These are phyloP conservation scores for Xylaria longipes DNA, from an alignment of 495 filamentous ascomycete species.

Conservation along the genomic window DNA sequence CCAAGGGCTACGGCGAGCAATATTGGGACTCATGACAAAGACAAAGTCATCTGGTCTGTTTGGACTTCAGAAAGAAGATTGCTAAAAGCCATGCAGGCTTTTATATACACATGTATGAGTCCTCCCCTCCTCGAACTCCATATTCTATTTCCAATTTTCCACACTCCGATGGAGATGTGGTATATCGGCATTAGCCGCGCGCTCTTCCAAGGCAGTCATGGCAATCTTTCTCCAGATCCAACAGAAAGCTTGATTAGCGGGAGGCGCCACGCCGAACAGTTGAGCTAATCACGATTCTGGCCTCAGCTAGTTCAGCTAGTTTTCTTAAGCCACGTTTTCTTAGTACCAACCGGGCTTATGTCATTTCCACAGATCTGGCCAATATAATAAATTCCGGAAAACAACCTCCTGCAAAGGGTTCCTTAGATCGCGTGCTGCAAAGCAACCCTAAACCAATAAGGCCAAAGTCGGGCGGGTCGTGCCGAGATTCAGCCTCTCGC, in stretches of 20 bases:
- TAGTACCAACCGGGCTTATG: background rate
- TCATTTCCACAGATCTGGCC: background rate
- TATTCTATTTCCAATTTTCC: background rate
- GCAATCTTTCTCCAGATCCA: slow-evolving; percentile 21
- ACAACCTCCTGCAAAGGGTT: background rate
- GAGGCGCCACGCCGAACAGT: slow-evolving; percentile 8
- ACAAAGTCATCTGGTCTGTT: background rate
- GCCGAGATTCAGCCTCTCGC: background rate
- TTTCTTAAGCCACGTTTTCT: background rate
- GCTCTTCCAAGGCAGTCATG: background rate
- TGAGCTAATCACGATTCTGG: slow-evolving; percentile 17
- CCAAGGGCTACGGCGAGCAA: slow-evolving; percentile 7
- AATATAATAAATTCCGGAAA: background rate
- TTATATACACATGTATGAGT: background rate
- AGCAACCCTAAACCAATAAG: background rate
- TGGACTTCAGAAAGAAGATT: background rate
- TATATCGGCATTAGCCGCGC: background rate
- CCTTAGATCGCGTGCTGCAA: background rate
- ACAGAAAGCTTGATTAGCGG: slow-evolving; percentile 1
- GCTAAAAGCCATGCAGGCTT: background rate
- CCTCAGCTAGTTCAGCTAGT: background rate
- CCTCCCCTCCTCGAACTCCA: too few species aligned
- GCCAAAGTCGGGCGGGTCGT: background rate
- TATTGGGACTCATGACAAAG: background rate
- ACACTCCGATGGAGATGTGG: background rate